Evolutionary conservation across 495 filamentous ascomycete genomes (phyloP).

Genomic region (Daldinia bambusicola): DNA sequence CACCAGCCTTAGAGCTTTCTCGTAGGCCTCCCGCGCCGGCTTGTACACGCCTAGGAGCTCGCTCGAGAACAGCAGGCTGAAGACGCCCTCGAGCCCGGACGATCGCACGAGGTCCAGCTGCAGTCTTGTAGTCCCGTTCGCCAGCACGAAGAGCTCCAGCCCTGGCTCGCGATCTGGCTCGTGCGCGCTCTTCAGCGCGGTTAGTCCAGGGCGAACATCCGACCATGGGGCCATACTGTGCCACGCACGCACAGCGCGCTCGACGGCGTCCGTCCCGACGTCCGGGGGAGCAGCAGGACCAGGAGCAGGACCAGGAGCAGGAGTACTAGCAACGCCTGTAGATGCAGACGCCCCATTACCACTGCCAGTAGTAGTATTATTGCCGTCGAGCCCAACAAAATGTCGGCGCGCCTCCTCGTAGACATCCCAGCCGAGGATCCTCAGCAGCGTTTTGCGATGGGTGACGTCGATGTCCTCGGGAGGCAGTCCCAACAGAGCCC

Average conservation of each 20-base stretch:
- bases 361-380: too few species aligned
- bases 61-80: slow-evolving; percentile 64
- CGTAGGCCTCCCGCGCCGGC: slow-evolving; percentile 58
- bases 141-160: slow-evolving; percentile 58
- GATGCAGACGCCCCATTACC: slow-evolving; percentile 11
- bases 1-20: slow-evolving; percentile 57
- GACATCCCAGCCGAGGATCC: slow-evolving; percentile 43
- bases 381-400: slow-evolving; percentile 39
- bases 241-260: slow-evolving; percentile 51
- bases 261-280: slow-evolving; percentile 8
- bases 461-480: slow-evolving; percentile 64
- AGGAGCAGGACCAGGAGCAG: neutral
- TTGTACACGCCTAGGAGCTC: slow-evolving; percentile 61
- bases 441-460: slow-evolving; percentile 51
- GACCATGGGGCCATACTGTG: slow-evolving; percentile 61
- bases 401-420: slow-evolving; percentile 36
- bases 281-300: slow-evolving; percentile 15
- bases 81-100: slow-evolving; percentile 53
- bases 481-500: slow-evolving; percentile 47
- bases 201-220: slow-evolving; percentile 50
- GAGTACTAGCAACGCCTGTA: neutral
- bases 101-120: slow-evolving; percentile 63
- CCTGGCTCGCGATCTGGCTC: slow-evolving; percentile 44
- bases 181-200: slow-evolving; percentile 28
- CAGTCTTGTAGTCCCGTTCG: slow-evolving; percentile 66